Evolutionary conservation across 805 yeast genomes (phyloP).

Genomic region (Saturnispora bothae): DNA sequence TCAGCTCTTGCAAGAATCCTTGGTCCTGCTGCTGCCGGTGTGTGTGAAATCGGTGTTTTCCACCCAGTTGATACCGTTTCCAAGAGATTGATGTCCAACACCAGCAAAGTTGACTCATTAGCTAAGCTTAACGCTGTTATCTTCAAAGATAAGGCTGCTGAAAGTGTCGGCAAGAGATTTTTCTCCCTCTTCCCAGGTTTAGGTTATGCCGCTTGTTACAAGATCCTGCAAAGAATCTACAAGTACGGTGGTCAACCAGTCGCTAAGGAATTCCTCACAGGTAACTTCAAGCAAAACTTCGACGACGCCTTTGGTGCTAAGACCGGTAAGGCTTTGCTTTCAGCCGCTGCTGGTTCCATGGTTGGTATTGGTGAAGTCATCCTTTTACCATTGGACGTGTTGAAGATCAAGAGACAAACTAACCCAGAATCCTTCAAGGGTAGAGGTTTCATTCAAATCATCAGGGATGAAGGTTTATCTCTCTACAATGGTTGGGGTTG

Average conservation of each 20-base stretch:
- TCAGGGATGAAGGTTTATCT: slow-evolving; percentile 85
- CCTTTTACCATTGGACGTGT: slow-evolving; percentile 86
- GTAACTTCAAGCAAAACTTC: slow-evolving; percentile 58
- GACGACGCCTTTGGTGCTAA: slow-evolving; percentile 79
- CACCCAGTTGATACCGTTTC: slow-evolving; percentile 98
- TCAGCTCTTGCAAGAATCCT: slow-evolving; percentile 82
- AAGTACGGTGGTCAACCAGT: slow-evolving; percentile 99
- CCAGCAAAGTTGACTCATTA: slow-evolving; percentile 51
- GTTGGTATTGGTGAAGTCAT: slow-evolving; percentile 98
- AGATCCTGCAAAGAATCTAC: slow-evolving; percentile 93
- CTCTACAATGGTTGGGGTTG: slow-evolving; percentile 99
- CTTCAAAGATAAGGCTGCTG: slow-evolving; percentile 70
- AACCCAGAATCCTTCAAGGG: slow-evolving; percentile 99
- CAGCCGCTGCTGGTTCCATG: slow-evolving; percentile 95
- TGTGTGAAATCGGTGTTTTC: slow-evolving; percentile 91
- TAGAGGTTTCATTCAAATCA: slow-evolving; percentile 82
- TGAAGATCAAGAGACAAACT: slow-evolving; percentile 97
- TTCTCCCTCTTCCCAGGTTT: slow-evolving; percentile 92
- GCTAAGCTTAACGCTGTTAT: slow-evolving; percentile 75
- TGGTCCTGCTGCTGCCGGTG: slow-evolving; percentile 98
- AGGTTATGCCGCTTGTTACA: slow-evolving; percentile 96
- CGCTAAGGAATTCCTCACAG: slow-evolving; percentile 83
- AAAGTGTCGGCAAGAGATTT: slow-evolving; percentile 59
- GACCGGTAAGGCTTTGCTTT: slow-evolving; percentile 93
- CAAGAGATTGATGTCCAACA: slow-evolving; percentile 85